Conservation (phyloP, 1,284 basidiomycete genomes). For the Puccinia triticina region DNA sequence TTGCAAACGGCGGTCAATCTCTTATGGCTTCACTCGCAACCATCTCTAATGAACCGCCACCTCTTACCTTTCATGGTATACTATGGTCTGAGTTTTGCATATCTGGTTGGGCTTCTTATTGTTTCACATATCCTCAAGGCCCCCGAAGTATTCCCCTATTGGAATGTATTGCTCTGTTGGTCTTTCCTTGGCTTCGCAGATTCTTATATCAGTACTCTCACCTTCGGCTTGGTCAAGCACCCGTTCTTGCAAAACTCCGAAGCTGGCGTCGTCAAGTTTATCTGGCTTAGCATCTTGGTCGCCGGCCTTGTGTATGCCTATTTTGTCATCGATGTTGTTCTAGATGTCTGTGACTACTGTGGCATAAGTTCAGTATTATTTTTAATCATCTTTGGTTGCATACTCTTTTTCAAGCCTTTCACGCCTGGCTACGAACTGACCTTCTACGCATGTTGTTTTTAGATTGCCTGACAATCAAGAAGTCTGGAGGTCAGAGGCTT, state of each 20-base stretch:
- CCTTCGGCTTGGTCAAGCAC: slow-evolving; percentile 24
- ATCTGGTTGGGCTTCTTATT: slow-evolving; percentile 84
- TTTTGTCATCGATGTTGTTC: slow-evolving; percentile 49
- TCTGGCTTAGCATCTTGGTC: slow-evolving; percentile 47
- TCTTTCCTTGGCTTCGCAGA: slow-evolving; percentile 77
- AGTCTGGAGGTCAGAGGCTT: slow-evolving; percentile 15
- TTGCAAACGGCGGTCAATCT: slow-evolving; percentile 52
- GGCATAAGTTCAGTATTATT: slow-evolving; percentile 46
- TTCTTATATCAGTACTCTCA: slow-evolving; percentile 49
- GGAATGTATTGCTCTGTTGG: slow-evolving; percentile 85
- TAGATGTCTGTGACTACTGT: slow-evolving; percentile 50
- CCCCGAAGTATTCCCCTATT: slow-evolving; percentile 72
- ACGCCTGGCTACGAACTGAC: too few relatives aligned
- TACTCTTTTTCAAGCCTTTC: background rate
- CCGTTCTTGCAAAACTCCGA: slow-evolving; percentile 48
- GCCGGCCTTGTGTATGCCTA: slow-evolving; percentile 37
- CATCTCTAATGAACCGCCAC: slow-evolving; percentile 68
- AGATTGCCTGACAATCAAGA: slow-evolving; percentile 36
- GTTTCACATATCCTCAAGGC: slow-evolving; percentile 85
- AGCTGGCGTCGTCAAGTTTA: slow-evolving; percentile 13
- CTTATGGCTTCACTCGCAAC: slow-evolving; percentile 52
- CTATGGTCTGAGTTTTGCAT: slow-evolving; percentile 60
- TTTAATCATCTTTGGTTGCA: background rate
- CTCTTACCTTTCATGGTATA: slow-evolving; percentile 46
- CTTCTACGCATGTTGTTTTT: too few relatives aligned